Percentiles rank a stretch among this genome's conserved stretches.
Evolutionary conservation across 805 yeast genomes (phyloP).

Genomic region (Isabelozyma gotoi): DNA sequence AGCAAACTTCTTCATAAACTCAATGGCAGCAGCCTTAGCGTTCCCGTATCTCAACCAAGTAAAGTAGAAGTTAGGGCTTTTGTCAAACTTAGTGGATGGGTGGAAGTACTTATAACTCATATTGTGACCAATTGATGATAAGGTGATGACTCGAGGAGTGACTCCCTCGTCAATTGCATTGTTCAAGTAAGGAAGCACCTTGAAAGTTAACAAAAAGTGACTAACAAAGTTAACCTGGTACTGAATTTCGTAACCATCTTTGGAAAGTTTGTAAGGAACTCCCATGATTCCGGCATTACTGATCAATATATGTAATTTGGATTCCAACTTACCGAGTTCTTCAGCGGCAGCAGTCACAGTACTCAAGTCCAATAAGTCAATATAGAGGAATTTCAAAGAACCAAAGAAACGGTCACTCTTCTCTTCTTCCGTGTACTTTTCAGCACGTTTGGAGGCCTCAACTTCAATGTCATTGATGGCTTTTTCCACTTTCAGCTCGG

Average conservation of each 20-base stretch:
- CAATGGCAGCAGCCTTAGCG: slow-evolving; percentile 34
- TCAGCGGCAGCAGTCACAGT: slow-evolving; percentile 27
- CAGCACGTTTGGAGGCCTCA: slow-evolving; percentile 29
- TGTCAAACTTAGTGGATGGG: slow-evolving; percentile 22
- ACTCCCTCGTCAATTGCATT: slow-evolving; percentile 13
- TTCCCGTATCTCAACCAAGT: slow-evolving; percentile 36
- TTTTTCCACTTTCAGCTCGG: slow-evolving; percentile 24
- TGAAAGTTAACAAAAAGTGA: slow-evolving; percentile 32
- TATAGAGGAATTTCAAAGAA: slow-evolving; percentile 48
- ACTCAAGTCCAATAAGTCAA: slow-evolving; percentile 50
- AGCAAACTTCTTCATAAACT: slow-evolving; percentile 26
- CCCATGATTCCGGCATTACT: slow-evolving; percentile 45
- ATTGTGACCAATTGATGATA: slow-evolving; percentile 35
- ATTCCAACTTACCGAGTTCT: slow-evolving; percentile 21
- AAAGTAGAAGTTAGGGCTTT: slow-evolving; percentile 22
- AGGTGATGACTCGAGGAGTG: slow-evolving; percentile 28
- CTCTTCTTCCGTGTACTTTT: slow-evolving; percentile 9
- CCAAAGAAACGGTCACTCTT: slow-evolving; percentile 39
- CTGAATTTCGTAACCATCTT: slow-evolving; percentile 39
- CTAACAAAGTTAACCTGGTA: slow-evolving; percentile 39
- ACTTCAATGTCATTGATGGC: slow-evolving; percentile 32
- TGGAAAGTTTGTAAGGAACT: slow-evolving; percentile 32
- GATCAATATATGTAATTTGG: slow-evolving; percentile 30
- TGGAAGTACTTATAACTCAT: slow-evolving; percentile 19
- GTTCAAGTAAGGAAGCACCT: slow-evolving; percentile 25